A percentile compares a stretch with the other conserved stretches of the same genome.
Evolutionary conservation across 768 basidiomycete genomes (phyloP).

Genomic region (Goffeauzyma gilvescens): DNA sequence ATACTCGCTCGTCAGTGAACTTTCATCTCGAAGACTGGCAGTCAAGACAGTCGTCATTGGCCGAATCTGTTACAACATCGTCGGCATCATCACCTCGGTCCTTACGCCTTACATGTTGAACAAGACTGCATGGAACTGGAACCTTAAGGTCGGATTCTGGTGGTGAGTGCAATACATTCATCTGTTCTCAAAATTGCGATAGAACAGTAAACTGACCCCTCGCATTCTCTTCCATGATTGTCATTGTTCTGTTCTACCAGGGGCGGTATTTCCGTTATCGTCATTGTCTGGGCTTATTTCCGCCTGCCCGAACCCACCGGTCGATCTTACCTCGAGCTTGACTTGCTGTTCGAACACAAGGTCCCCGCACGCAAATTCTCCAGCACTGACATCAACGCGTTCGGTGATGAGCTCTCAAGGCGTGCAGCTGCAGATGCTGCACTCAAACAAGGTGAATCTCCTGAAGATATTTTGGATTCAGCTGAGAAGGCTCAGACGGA

Average conservation of each 20-base stretch:
- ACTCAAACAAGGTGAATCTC: no score
- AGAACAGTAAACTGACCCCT: background rate
- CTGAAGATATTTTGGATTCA: no score
- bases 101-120: conserved; percentile 10
- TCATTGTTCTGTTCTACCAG: background rate
- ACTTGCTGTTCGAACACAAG: conserved; percentile 22
- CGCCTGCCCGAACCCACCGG: conserved; percentile 8
- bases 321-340: conserved; percentile 8
- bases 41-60: conserved; percentile 15
- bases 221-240: background rate
- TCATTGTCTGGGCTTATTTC: conserved; percentile 10
- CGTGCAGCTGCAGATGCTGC: conserved; percentile 4
- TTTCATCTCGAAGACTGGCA: conserved; percentile 13
- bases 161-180: conserved; percentile 5
- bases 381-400: conserved; percentile 4
- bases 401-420: conserved; percentile 1
- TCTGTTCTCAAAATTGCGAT: background rate
- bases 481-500: no score
- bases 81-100: conserved; percentile 7
- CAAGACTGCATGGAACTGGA: conserved; percentile 16
- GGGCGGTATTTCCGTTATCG: conserved; percentile 2
- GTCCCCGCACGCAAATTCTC: conserved; percentile 25
- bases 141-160: conserved; percentile 12
- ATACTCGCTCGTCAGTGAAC: conserved; percentile 18
- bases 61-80: conserved; percentile 10